phyloP scores from a whole-genome alignment of 129 eudicot genomes.

The Artemisia tridentata region DNA sequence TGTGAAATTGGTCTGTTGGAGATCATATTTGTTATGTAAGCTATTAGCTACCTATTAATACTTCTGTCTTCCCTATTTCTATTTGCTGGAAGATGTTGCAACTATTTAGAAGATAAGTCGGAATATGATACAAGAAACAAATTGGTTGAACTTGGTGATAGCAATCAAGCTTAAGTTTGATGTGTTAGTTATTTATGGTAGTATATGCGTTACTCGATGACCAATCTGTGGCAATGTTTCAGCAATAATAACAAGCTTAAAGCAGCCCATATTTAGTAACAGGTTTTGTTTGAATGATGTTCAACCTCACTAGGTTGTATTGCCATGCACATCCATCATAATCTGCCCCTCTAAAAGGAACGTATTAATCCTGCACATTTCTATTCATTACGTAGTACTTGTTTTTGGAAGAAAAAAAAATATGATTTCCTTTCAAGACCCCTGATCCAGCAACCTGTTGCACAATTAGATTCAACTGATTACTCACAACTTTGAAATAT shows the following conservation, averaged over 20 bases:
- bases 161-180: slow-evolving; percentile 6
- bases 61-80: not conserved
- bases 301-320: no score
- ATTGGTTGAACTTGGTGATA: slow-evolving; percentile 9
- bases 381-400: not conserved
- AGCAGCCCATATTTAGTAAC: not conserved
- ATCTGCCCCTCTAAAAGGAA: no score
- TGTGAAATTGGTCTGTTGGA: not conserved
- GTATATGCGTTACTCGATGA: no score
- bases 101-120: not conserved
- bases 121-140: not conserved
- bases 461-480: no score
- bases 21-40: not conserved
- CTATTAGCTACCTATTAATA: not conserved
- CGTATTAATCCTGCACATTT: not conserved
- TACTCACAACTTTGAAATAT: no score
- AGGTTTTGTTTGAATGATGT: no score
- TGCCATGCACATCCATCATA: no score
- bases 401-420: no score
- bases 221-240: no score
- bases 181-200: not conserved
- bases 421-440: no score
- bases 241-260: no score
- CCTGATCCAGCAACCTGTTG: no score
- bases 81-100: not conserved